These are phyloP conservation scores for Lactarius quietus DNA, from an alignment of 768 basidiomycete species.

Conservation along the genomic window DNA sequence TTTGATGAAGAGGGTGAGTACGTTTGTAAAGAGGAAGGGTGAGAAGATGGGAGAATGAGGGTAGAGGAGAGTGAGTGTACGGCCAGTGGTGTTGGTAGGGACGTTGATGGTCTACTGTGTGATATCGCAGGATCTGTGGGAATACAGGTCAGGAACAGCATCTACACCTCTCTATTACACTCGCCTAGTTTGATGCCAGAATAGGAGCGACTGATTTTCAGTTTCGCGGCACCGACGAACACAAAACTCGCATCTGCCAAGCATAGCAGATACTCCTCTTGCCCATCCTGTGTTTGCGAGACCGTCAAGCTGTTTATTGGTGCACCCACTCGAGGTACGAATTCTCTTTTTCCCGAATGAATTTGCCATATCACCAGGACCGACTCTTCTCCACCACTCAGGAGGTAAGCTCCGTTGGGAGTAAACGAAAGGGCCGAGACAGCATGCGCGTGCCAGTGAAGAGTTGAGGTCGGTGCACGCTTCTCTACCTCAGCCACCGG, in stretches of 20 bases:
- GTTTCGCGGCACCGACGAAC: slow-evolving; percentile 66
- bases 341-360: slow-evolving; percentile 83
- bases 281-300: slow-evolving; percentile 45
- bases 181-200: slow-evolving; percentile 76
- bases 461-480: slow-evolving; percentile 74
- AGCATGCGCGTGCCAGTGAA: slow-evolving; percentile 98
- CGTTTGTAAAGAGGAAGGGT: slow-evolving; percentile 92
- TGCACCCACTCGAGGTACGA: slow-evolving; percentile 87
- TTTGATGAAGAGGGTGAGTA: slow-evolving; percentile 72
- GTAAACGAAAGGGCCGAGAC: slow-evolving; percentile 87
- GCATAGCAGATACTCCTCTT: slow-evolving; percentile 86
- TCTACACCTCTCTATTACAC: slow-evolving; percentile 28
- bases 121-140: slow-evolving; percentile 37
- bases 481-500: slow-evolving; percentile 65
- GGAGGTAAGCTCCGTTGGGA: slow-evolving; percentile 83
- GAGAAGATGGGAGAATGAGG: slow-evolving; percentile 86
- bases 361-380: slow-evolving; percentile 98
- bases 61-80: slow-evolving; percentile 70
- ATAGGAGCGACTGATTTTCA: slow-evolving; percentile 69
- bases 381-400: slow-evolving; percentile 93
- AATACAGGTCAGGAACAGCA: slow-evolving; percentile 1
- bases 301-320: slow-evolving; percentile 72
- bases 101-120: slow-evolving; percentile 37
- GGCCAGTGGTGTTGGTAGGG: slow-evolving; percentile 60
- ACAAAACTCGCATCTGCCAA: slow-evolving; percentile 78